Conservation (phyloP, 495 filamentous ascomycete species). For the Lophium mytilinum region DNA sequence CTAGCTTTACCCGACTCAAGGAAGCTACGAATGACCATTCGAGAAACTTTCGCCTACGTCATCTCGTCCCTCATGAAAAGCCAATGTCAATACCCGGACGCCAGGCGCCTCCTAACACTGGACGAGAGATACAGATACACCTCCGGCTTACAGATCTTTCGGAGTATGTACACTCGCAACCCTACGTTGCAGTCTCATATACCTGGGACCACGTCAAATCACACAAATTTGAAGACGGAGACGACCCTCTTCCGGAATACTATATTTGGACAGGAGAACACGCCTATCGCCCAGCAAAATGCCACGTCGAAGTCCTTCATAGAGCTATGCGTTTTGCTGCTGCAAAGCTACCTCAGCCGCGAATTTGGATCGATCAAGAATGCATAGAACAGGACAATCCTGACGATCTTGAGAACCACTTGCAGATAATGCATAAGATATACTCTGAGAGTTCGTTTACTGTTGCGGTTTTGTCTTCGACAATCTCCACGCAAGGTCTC, state of each 20-base stretch:
- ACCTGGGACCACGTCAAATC: background rate
- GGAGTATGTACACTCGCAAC: background rate
- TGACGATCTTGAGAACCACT: background rate
- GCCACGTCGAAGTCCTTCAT: background rate
- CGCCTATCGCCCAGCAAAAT: background rate
- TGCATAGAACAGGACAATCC: background rate
- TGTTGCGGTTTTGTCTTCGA: background rate
- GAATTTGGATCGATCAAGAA: background rate
- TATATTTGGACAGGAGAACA: background rate
- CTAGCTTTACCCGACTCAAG: no score
- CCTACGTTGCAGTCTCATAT: background rate
- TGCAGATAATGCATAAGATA: background rate
- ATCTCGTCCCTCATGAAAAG: no score
- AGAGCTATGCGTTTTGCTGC: background rate
- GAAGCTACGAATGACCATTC: no score
- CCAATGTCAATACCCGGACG: no score
- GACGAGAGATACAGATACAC: background rate
- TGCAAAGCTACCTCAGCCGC: background rate
- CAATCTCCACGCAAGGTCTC: background rate
- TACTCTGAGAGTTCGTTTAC: background rate
- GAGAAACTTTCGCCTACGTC: no score
- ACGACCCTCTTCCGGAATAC: background rate
- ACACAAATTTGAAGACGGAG: background rate
- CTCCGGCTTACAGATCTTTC: background rate
- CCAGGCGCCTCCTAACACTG: no score